Base-by-base conservation (phyloP, 1,284 basidiomycete genomes). In the Rhodotorula sp. region DNA sequence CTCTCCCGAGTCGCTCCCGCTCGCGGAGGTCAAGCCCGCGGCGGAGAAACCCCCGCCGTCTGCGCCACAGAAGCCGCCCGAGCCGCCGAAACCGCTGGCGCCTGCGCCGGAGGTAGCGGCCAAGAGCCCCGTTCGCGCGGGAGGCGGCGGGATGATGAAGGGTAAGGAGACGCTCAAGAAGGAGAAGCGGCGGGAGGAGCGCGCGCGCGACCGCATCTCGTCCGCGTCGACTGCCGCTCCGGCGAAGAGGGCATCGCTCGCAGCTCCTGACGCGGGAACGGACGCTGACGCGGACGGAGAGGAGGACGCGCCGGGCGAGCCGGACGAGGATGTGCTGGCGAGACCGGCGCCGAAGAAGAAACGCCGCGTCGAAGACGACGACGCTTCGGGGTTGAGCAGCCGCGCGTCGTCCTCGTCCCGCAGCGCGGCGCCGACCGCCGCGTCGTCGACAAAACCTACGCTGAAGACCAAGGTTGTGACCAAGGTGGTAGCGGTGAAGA, bases 111-210 rank as follows among this genome's bases (percentile, higher is more conserved):
- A 37, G 61, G 13, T 6, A 17, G 27, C 36, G 50, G 41, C 27
- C 10, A 55, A 64, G 55, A 37, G 36, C 37, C 37, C 41, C 7
- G 48, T 53, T 0, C 34, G 66, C 21, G 67, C 67, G n/a, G n/a
- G n/a, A 0, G 73, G 69, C 5, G 64, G 73, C 0, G 73, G 73
- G 7, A 15, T 75, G 25, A 39, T 75, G 51, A 71, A 72, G 50
- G 72, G 73, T 13, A 77, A 75, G 51, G 68, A 70, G 22, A 59
- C 59, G 37, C 59, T 70, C 48, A 76, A 75, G 64, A 74, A 76
- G 64, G 69, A 71, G 39, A 65, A 65, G 56, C 50, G 46, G 36
- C 61, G 61, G 29, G 61, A 61, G n/a, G 61, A 67, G 55, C 29
- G 66, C 12, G 57, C 13, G 21, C 55, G 29, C 29, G 63, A 60